Conservation (phyloP, 2,329 filamentous ascomycete genomes). For the Pseudopithomyces maydicus region DNA sequence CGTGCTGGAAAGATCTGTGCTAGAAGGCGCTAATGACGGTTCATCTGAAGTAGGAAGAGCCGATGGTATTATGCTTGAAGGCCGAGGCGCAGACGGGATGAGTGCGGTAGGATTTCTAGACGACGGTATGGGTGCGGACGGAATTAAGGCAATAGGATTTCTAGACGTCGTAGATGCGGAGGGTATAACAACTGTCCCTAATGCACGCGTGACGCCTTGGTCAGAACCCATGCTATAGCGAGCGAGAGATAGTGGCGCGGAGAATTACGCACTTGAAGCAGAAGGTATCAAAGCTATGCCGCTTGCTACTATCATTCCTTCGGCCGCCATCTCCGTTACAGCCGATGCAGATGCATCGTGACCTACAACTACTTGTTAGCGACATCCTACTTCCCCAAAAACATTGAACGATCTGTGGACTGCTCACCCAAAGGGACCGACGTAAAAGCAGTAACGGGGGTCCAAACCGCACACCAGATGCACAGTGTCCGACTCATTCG, state of each 20-base stretch:
- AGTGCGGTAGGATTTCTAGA: constrained; percentile 3
- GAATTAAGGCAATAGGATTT: constrained; percentile 3
- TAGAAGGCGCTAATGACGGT: not conserved
- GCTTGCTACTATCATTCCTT: constrained; percentile 5
- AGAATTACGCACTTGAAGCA: constrained; percentile 20
- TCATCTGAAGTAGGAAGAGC: not conserved
- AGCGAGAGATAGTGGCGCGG: not conserved
- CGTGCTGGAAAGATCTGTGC: no score
- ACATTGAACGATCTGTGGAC: constrained; percentile 9
- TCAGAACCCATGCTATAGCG: constrained; percentile 11
- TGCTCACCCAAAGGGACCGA: constrained; percentile 28
- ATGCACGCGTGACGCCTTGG: constrained; percentile 2
- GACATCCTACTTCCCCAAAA: constrained; percentile 2
- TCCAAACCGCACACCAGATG: constrained; percentile 25
- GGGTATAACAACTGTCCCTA: constrained; percentile 10
- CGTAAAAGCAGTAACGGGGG: constrained; percentile 16
- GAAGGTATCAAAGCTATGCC: constrained; percentile 21
- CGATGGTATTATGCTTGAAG: constrained; percentile 12
- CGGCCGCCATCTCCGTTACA: constrained; percentile 4
- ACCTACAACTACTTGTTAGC: constrained; percentile 25
- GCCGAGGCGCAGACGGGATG: constrained; percentile 12
- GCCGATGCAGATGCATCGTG: constrained; percentile 3
- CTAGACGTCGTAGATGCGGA: constrained; percentile 8
- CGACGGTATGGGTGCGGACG: constrained; percentile 6
- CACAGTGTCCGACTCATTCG: constrained; percentile 25